Evolutionary conservation across 495 filamentous ascomycete species (phyloP).

Genomic region (Physcia stellaris): DNA sequence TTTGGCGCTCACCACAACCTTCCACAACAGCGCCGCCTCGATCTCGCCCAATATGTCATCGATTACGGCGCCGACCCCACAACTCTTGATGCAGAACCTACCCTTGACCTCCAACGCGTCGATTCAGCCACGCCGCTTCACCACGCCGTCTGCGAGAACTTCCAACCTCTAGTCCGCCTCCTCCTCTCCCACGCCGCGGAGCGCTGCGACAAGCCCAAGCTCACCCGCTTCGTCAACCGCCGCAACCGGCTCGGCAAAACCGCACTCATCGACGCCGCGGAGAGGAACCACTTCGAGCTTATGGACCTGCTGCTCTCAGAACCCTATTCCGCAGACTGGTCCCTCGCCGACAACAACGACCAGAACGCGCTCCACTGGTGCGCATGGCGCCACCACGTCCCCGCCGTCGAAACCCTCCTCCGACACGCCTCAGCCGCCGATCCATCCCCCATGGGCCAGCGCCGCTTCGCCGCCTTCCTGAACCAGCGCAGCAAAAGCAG

Average conservation of each 20-base stretch:
- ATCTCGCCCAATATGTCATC: not conserved
- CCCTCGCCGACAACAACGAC: slow-evolving; percentile 3
- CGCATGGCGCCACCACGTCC: slow-evolving; percentile 1
- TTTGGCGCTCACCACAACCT: too few relatives aligned
- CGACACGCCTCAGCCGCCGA: slow-evolving; percentile 21
- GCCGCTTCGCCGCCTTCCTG: slow-evolving; percentile 7
- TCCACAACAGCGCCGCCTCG: not conserved
- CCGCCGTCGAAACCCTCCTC: not conserved
- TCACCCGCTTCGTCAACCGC: slow-evolving; percentile 4
- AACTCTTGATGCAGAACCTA: not conserved
- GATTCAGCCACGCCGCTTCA: not conserved
- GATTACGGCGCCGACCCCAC: slow-evolving; percentile 5
- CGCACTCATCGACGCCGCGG: slow-evolving; percentile 5
- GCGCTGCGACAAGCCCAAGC: not conserved
- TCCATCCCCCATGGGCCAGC: slow-evolving; percentile 37
- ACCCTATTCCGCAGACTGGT: slow-evolving; percentile 3
- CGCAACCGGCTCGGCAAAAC: slow-evolving; percentile 4
- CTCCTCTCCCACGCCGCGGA: not conserved
- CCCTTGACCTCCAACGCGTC: not conserved
- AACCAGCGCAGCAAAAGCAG: not conserved
- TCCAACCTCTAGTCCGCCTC: not conserved
- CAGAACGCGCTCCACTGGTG: slow-evolving; percentile 4
- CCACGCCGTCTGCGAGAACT: not conserved
- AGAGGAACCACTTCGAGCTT: slow-evolving; percentile 2
- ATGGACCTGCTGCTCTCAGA: slow-evolving; percentile 2